Percentiles rank a stretch among this genome's conserved stretches.
These are phyloP conservation scores for Xylariaceae sp. DNA, from an alignment of 2,329 filamentous ascomycete genomes.

Conservation along the genomic window DNA sequence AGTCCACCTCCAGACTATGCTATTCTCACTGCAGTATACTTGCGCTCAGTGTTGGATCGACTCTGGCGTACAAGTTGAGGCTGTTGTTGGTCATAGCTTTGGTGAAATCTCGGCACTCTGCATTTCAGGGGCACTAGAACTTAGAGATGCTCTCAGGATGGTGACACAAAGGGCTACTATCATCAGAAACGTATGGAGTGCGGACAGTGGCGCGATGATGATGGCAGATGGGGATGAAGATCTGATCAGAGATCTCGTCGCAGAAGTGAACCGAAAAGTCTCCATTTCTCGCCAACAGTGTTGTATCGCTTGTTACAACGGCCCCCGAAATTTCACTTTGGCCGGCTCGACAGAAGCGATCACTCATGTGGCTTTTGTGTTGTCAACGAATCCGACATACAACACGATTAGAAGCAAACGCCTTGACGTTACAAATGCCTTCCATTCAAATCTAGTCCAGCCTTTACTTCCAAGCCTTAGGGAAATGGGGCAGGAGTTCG, in stretches of 20 bases:
- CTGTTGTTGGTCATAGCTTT: conserved; percentile 1
- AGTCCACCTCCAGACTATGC: conserved; percentile 32
- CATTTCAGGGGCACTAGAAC: conserved; percentile 29
- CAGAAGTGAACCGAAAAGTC: background rate
- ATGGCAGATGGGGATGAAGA: conserved; percentile 31
- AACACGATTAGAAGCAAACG: conserved; percentile 30
- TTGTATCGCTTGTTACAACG: conserved; percentile 48
- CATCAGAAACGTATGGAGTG: conserved; percentile 32
- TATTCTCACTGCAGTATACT: conserved; percentile 37
- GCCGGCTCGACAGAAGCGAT: conserved; percentile 35
- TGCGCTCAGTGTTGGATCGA: conserved; percentile 34
- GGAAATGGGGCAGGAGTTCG: conserved; percentile 24
- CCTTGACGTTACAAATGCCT: conserved; percentile 44
- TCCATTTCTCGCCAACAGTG: too few species aligned
- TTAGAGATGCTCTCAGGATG: conserved; percentile 31
- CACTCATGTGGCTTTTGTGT: conserved; percentile 20
- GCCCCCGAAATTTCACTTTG: conserved; percentile 39
- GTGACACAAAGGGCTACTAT: conserved; percentile 29
- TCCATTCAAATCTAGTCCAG: conserved; percentile 43
- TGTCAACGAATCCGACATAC: conserved; percentile 2
- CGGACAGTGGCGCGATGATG: conserved; percentile 38
- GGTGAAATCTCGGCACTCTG: conserved; percentile 23
- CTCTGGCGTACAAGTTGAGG: conserved; percentile 26
- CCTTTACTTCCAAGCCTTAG: conserved; percentile 26
- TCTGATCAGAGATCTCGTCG: conserved; percentile 22